These are phyloP conservation scores for Tremellales sp. DNA, from an alignment of 1,284 basidiomycete genomes.

Conservation along the genomic window DNA sequence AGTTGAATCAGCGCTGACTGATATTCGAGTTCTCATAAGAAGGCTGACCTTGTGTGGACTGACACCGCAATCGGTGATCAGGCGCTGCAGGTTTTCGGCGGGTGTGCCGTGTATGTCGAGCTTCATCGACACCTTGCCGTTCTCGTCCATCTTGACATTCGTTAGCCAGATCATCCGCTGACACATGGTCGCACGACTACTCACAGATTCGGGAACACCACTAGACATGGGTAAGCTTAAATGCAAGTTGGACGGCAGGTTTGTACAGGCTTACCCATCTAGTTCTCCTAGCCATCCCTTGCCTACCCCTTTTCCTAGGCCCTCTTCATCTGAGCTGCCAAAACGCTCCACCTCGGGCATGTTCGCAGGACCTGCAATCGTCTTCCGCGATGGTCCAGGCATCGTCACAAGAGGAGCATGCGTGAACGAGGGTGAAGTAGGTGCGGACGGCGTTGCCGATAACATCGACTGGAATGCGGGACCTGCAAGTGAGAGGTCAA, in stretches of 20 bases:
- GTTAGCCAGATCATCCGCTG: not conserved
- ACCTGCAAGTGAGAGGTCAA: conserved; percentile 12
- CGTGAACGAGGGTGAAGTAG: conserved; percentile 24
- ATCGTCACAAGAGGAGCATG: conserved; percentile 1
- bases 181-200: not conserved
- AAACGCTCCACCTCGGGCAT: conserved; percentile 12
- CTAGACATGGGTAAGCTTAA: not conserved
- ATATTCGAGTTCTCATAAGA: not conserved
- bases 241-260: not conserved
- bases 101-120: conserved; percentile 46
- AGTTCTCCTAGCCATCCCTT: conserved; percentile 43
- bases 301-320: conserved; percentile 22
- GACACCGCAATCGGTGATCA: conserved; percentile 85
- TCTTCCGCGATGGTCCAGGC: not conserved
- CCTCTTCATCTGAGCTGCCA: conserved; percentile 30
- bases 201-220: conserved; percentile 17
- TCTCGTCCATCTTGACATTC: conserved; percentile 33
- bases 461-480: conserved; percentile 26
- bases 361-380: not conserved
- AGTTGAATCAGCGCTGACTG: conserved; percentile 1
- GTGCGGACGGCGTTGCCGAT: conserved; percentile 17
- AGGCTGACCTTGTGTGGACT: conserved; percentile 64
- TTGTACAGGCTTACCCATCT: conserved; percentile 35
- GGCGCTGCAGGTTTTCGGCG: conserved; percentile 54
- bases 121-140: conserved; percentile 43